A percentile compares a stretch with the other conserved stretches of the same genome.
Conservation (phyloP, 176 grass and related monocot species). For the Triticum urartu region DNA sequence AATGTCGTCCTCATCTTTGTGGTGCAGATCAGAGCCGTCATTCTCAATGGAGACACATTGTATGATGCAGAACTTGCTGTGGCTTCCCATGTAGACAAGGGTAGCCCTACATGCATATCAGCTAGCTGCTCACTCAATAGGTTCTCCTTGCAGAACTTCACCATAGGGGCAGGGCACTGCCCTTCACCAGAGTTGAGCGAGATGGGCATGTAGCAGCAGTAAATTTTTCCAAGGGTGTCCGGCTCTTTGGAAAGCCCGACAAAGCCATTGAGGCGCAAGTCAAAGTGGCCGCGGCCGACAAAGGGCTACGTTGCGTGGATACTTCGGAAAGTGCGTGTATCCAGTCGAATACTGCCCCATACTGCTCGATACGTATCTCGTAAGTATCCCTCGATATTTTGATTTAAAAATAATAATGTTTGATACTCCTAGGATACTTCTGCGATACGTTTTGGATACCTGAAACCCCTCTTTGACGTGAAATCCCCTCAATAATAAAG, state of each 20-base stretch:
- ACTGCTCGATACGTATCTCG: no score
- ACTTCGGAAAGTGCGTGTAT: no score
- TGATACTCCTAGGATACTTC: no score
- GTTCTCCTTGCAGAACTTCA: neutral
- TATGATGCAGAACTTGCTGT: neutral
- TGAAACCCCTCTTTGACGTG: no score
- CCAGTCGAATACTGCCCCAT: no score
- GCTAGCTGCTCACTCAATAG: neutral
- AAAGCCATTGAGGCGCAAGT: neutral
- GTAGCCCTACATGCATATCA: neutral
- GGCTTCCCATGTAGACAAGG: neutral
- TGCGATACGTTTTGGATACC: no score
- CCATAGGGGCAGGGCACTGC: neutral
- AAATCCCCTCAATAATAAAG: no score
- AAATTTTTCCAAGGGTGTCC: neutral
- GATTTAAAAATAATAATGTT: no score
- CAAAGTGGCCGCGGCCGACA: neutral
- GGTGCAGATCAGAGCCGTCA: neutral
- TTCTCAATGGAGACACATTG: neutral
- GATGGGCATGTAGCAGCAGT: neutral
- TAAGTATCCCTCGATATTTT: no score
- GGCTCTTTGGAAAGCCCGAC: neutral
- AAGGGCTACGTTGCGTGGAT: neutral
- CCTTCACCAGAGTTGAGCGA: no score
- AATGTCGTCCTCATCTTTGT: neutral